phyloP scores from a whole-genome alignment of 140 eudicot species.

The Senecio squalidus region DNA sequence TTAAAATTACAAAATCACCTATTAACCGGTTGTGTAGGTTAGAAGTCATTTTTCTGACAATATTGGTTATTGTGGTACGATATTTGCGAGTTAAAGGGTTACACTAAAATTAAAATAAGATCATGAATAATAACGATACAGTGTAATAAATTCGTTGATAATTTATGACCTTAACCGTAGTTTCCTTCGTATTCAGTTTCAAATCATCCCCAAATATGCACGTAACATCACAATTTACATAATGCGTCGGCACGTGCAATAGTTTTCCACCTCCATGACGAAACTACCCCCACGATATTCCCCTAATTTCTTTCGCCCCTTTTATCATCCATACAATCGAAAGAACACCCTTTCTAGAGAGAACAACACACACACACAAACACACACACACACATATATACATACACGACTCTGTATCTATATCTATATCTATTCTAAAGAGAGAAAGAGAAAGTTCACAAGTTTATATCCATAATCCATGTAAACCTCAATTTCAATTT shows the following conservation, averaged over 20 bases:
- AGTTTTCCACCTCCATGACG: neutral
- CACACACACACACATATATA: constrained; percentile 3
- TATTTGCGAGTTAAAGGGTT: no score
- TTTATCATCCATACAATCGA: constrained; percentile 37
- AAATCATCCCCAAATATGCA: constrained; percentile 22
- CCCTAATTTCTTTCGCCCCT: constrained; percentile 24
- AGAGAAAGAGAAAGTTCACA: constrained; percentile 2
- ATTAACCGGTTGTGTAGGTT: no score
- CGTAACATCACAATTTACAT: constrained; percentile 17
- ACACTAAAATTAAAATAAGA: no score
- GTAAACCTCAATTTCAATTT: neutral
- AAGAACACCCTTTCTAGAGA: no score
- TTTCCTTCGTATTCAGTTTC: no score
- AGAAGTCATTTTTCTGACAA: no score
- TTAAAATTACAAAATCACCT: no score
- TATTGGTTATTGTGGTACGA: no score
- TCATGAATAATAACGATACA: no score
- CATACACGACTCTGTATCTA: constrained; percentile 13
- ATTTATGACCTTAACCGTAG: no score
- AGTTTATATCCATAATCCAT: constrained; percentile 14
- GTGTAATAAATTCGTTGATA: no score
- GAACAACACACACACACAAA: no score
- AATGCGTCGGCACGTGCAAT: constrained; percentile 23
- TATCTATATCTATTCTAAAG: neutral
- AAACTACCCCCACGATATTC: constrained; percentile 18